These are phyloP conservation scores for Diplocarpon mali DNA, from an alignment of 2,329 filamentous ascomycete species.

Conservation along the genomic window DNA sequence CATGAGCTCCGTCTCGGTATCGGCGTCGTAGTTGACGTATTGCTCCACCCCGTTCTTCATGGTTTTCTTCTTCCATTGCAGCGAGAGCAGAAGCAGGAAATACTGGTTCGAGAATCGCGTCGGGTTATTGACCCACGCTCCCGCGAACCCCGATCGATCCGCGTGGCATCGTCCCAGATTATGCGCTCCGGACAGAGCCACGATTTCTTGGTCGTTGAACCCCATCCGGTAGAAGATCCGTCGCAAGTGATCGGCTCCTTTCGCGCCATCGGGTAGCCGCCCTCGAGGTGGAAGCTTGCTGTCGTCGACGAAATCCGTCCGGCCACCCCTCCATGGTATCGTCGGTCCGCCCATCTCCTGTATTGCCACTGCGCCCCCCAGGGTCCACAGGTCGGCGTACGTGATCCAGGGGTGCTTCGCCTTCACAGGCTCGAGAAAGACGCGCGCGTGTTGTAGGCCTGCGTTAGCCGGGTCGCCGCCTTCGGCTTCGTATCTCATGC, in stretches of 20 bases:
- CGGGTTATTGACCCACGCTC: constrained; percentile 49
- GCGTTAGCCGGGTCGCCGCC: constrained; percentile 55
- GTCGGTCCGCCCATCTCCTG: constrained; percentile 48
- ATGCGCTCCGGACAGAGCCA: constrained; percentile 44
- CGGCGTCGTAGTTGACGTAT: constrained; percentile 48
- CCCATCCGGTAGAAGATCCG: constrained; percentile 49
- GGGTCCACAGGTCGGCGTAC: constrained; percentile 54
- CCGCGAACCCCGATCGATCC: constrained; percentile 45
- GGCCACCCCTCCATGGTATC: constrained; percentile 44
- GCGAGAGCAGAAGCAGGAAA: constrained; percentile 39
- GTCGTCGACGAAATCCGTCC: constrained; percentile 52
- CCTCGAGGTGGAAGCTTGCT: constrained; percentile 47
- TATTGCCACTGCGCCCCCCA: constrained; percentile 48
- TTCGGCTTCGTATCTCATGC: constrained; percentile 54
- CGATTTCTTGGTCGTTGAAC: constrained; percentile 49
- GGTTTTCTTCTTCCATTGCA: constrained; percentile 44
- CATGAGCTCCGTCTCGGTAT: constrained; percentile 45
- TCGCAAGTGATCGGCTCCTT: constrained; percentile 43
- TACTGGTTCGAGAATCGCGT: constrained; percentile 48
- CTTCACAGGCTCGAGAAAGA: constrained; percentile 54
- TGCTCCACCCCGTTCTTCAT: constrained; percentile 41
- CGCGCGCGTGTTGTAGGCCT: constrained; percentile 50
- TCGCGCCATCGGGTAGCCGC: constrained; percentile 41
- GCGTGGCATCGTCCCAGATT: constrained; percentile 44
- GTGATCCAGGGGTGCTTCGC: constrained; percentile 49